These are phyloP conservation scores for Eimeria tenella DNA, from an alignment of 169 alveolate genomes.

Conservation along the genomic window DNA sequence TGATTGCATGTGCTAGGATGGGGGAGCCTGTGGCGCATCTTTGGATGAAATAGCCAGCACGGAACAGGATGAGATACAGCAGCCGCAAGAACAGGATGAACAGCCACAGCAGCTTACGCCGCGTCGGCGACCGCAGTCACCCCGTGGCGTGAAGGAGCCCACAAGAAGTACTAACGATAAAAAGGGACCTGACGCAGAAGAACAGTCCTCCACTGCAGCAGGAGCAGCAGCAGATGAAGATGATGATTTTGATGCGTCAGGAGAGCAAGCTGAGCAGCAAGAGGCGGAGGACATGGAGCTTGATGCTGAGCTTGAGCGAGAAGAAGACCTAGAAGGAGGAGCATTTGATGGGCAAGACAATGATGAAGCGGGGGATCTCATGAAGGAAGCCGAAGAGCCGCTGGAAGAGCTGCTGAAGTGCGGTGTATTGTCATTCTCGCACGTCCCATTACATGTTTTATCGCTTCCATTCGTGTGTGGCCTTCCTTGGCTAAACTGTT, in stretches of 20 bases:
- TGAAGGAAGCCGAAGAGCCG: slow-evolving; percentile 57
- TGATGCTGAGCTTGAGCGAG: slow-evolving; percentile 50
- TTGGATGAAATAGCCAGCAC: background rate
- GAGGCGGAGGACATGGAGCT: slow-evolving; percentile 61
- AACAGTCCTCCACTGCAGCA: background rate
- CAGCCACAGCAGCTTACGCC: slow-evolving; percentile 16
- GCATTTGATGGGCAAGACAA: background rate
- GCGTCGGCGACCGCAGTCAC: slow-evolving; percentile 35
- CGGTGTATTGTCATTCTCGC: background rate
- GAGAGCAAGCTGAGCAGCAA: slow-evolving; percentile 11
- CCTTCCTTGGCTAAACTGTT: background rate
- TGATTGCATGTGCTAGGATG: background rate
- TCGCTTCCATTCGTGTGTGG: background rate
- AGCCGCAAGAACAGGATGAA: background rate
- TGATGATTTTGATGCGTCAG: slow-evolving; percentile 22
- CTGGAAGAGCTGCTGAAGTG: slow-evolving; percentile 47
- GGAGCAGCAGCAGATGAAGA: slow-evolving; percentile 51
- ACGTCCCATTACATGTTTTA: background rate
- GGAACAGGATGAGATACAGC: background rate
- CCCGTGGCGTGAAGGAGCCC: slow-evolving; percentile 30
- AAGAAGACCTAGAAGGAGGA: slow-evolving; percentile 10
- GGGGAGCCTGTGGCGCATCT: slow-evolving; percentile 8
- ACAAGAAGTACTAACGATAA: background rate
- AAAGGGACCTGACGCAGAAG: background rate
- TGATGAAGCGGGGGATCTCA: slow-evolving; percentile 40